These are phyloP conservation scores for Fusarium heterosporum DNA, from an alignment of 2,329 filamentous ascomycete species.

Conservation along the genomic window DNA sequence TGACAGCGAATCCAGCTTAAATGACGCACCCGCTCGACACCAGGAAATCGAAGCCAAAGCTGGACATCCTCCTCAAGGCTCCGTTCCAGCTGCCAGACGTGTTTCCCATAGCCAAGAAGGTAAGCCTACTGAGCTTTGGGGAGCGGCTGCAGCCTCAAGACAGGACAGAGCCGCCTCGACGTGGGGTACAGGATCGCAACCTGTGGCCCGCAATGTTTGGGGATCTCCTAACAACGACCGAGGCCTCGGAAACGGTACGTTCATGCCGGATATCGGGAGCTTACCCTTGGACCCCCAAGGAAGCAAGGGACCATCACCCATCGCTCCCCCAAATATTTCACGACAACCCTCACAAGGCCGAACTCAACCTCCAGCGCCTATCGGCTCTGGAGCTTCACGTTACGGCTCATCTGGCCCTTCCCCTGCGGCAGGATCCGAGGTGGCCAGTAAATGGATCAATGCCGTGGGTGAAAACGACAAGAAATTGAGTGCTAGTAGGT, in stretches of 20 bases:
- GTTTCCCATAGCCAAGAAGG: constrained; percentile 51
- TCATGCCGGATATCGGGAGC: constrained; percentile 70
- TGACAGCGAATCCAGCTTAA: constrained; percentile 27
- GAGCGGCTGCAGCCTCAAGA: constrained; percentile 52
- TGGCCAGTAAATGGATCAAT: constrained; percentile 58
- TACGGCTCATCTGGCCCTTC: constrained; percentile 48
- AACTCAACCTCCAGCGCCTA: constrained; percentile 49
- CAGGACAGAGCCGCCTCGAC: constrained; percentile 60
- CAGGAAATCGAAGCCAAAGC: constrained; percentile 26
- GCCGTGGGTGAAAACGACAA: constrained; percentile 62
- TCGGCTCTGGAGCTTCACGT: constrained; percentile 50
- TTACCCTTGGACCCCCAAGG: constrained; percentile 53
- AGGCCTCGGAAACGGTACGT: constrained; percentile 82
- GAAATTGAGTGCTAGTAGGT: constrained; percentile 54
- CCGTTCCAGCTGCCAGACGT: constrained; percentile 43
- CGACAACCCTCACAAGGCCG: constrained; percentile 46
- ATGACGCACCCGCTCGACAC: constrained; percentile 17
- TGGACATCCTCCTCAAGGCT: constrained; percentile 26
- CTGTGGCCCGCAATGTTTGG: constrained; percentile 74
- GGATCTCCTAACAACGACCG: constrained; percentile 77
- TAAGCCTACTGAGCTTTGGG: constrained; percentile 54
- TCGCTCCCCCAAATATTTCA: constrained; percentile 53
- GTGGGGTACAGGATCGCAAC: constrained; percentile 62
- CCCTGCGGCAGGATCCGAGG: constrained; percentile 48
- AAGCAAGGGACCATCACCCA: constrained; percentile 59